Conservation (phyloP, 352 stramenopile species). For the Peronosclerospora sorghi region DNA sequence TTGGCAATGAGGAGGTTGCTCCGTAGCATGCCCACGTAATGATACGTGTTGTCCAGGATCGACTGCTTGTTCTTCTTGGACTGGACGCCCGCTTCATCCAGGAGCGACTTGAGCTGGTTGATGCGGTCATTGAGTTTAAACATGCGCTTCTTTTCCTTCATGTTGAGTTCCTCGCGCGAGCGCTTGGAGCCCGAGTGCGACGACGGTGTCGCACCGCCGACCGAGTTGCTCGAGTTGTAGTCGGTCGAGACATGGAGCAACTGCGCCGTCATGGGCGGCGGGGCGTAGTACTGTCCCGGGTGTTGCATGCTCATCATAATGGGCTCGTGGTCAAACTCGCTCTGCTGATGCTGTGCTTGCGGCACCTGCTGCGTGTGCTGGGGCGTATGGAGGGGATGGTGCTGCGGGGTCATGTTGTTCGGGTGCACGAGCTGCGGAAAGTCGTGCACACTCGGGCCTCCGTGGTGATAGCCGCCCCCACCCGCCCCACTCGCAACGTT, state of each 20-base stretch:
- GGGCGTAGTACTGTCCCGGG: constrained; percentile 45
- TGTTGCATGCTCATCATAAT: constrained; percentile 60
- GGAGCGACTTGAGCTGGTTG: constrained; percentile 54
- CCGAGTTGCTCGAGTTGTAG: constrained; percentile 35
- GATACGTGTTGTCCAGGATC: constrained; percentile 50
- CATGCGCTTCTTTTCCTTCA: constrained; percentile 86
- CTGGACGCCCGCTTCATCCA: constrained; percentile 52
- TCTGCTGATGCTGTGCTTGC: constrained; percentile 28
- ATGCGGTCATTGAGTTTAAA: constrained; percentile 85
- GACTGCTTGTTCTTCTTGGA: constrained; percentile 79
- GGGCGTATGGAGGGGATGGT: constrained; percentile 34
- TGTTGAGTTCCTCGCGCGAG: constrained; percentile 67
- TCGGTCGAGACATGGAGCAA: constrained; percentile 64
- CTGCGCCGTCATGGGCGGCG: constrained; percentile 36
- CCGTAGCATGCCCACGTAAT: constrained; percentile 64
- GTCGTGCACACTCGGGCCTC: constrained; percentile 28
- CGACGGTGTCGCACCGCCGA: constrained; percentile 21
- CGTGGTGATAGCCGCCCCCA: constrained; percentile 15
- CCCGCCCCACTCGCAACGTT: constrained; percentile 5
- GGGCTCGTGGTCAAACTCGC: constrained; percentile 56
- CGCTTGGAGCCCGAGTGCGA: constrained; percentile 38
- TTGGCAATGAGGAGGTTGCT: constrained; percentile 46
- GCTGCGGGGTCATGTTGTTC: constrained; percentile 27
- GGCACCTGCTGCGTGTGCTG: constrained; percentile 25
- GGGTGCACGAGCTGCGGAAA: constrained; percentile 31